phyloP scores from a whole-genome alignment of 805 yeast species.

The Komagataella populi region DNA sequence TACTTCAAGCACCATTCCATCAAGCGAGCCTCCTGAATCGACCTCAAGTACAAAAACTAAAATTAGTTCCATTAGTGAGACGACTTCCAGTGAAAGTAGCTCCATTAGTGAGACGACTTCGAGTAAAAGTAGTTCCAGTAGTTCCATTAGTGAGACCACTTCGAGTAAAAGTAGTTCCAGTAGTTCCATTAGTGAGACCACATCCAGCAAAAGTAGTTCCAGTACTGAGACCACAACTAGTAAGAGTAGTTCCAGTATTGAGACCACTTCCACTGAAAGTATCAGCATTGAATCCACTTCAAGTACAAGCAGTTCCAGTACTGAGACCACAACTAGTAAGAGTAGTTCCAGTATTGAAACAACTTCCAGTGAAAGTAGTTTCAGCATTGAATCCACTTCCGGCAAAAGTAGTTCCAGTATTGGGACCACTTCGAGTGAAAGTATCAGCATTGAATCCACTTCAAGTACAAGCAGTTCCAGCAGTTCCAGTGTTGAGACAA shows the following conservation, averaged over 20 bases:
- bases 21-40: not conserved
- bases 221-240: too few relatives aligned
- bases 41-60: not conserved
- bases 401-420: not conserved
- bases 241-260: too few relatives aligned
- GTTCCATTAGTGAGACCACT: not conserved
- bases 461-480: not conserved
- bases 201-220: too few relatives aligned
- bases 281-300: too few relatives aligned
- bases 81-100: not conserved
- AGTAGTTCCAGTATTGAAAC: not conserved
- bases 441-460: not conserved
- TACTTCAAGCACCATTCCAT: not conserved
- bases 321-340: not conserved
- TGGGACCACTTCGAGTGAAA: not conserved
- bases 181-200: too few relatives aligned
- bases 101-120: not conserved
- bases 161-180: too few relatives aligned
- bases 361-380: not conserved
- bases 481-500: too few relatives aligned
- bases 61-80: not conserved
- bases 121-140: not conserved
- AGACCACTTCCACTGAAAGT: too few relatives aligned
- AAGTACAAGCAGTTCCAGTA: not conserved
- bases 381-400: not conserved